phyloP scores from a whole-genome alignment of 495 filamentous ascomycete genomes.

The Geopyxis carbonaria region DNA sequence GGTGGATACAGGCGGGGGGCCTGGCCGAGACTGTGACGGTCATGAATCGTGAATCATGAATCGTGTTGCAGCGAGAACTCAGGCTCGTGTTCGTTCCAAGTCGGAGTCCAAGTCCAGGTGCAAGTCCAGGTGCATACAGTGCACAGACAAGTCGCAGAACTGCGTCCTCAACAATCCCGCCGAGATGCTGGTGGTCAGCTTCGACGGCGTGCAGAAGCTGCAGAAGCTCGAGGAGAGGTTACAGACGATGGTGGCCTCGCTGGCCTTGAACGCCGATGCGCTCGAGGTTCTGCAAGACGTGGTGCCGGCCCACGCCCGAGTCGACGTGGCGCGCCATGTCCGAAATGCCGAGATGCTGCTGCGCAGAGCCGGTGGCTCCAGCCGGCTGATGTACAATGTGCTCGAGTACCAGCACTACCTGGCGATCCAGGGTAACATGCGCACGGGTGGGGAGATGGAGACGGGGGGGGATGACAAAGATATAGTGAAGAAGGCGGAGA shows the following conservation, averaged over 20 bases:
- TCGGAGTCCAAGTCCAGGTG: no score
- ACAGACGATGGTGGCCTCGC: conserved; percentile 6
- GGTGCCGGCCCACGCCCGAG: background rate
- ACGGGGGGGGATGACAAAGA: conserved; percentile 6
- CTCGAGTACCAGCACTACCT: no score
- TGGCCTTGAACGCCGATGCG: conserved; percentile 11
- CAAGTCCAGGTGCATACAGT: no score
- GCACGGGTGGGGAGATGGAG: background rate
- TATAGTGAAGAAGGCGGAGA: conserved; percentile 8
- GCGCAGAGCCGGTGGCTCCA: conserved; percentile 10
- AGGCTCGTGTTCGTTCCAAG: no score
- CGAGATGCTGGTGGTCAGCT: conserved; percentile 9
- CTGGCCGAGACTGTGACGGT: no score
- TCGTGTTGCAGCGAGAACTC: no score
- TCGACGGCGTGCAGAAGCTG: conserved; percentile 14
- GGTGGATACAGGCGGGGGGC: background rate
- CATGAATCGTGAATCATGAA: no score
- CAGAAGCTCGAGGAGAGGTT: conserved; percentile 14
- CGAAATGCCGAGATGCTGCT: conserved; percentile 13
- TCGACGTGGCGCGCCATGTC: conserved; percentile 10
- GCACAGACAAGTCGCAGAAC: background rate
- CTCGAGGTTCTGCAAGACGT: conserved; percentile 5
- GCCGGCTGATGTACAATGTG: conserved; percentile 16
- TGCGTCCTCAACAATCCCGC: background rate
- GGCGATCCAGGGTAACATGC: no score